phyloP scores from a whole-genome alignment of 805 yeast species.

The Sugiyamaella boreocaroliniensis region DNA sequence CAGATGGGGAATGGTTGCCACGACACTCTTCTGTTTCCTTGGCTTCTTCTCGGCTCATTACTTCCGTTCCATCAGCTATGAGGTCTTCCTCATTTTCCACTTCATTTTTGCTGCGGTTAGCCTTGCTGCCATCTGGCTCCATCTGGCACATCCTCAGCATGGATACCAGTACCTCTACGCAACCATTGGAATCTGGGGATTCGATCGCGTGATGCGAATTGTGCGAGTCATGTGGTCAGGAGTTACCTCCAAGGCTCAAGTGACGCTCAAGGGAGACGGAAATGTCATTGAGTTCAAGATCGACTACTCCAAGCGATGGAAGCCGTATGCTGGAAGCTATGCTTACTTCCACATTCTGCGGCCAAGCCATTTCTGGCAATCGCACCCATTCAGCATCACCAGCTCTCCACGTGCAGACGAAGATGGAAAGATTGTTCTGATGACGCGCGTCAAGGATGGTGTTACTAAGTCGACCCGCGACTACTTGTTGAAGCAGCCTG shows the following conservation, averaged over 20 bases:
- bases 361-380: slow-evolving; percentile 54
- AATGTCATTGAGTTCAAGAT: slow-evolving; percentile 23
- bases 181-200: slow-evolving; percentile 59
- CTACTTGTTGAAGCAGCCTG: slow-evolving; percentile 6
- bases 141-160: slow-evolving; percentile 39
- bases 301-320: slow-evolving; percentile 42
- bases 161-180: slow-evolving; percentile 49
- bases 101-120: slow-evolving; percentile 48
- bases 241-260: slow-evolving; percentile 26
- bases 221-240: slow-evolving; percentile 55
- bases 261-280: slow-evolving; percentile 7
- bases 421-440: slow-evolving; percentile 12
- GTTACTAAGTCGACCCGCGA: slow-evolving; percentile 12
- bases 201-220: slow-evolving; percentile 56
- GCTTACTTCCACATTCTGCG: slow-evolving; percentile 53
- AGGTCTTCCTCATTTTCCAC: slow-evolving; percentile 53
- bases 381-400: slow-evolving; percentile 60
- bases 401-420: slow-evolving; percentile 10
- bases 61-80: slow-evolving; percentile 52
- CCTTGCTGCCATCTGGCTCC: slow-evolving; percentile 52
- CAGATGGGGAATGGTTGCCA: slow-evolving; percentile 40
- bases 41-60: slow-evolving; percentile 44
- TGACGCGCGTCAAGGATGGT: slow-evolving; percentile 16
- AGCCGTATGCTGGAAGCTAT: slow-evolving; percentile 49
- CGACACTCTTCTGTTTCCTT: slow-evolving; percentile 38